Percentiles rank a stretch among this genome's conserved stretches.
phyloP scores from a whole-genome alignment of 495 filamentous ascomycete genomes.

The Penicillium simplicissimum region DNA sequence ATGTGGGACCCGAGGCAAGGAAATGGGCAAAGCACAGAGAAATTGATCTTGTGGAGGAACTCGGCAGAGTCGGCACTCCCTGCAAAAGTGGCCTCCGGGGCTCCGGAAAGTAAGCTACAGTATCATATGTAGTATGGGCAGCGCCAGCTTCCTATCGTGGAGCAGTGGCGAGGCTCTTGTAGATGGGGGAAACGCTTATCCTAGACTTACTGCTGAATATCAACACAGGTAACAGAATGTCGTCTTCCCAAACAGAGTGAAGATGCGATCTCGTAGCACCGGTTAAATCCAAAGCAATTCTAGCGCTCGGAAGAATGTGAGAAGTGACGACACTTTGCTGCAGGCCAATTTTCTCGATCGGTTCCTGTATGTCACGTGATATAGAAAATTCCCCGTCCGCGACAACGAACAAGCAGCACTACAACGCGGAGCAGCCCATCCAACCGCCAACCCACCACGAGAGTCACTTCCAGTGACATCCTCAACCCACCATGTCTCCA shows the following conservation, averaged over 20 bases:
- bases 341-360: not conserved
- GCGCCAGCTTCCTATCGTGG: not conserved
- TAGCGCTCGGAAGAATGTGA: conserved; percentile 1
- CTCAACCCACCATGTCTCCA: conserved; percentile 21
- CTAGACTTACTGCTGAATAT: not conserved
- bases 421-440: not conserved
- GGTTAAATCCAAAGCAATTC: not conserved
- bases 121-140: not conserved
- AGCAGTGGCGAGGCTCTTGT: not conserved
- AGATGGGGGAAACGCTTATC: not conserved
- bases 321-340: not conserved
- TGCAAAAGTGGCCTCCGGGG: not conserved
- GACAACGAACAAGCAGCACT: not conserved
- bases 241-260: too few relatives aligned
- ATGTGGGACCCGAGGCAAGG: conserved; percentile 15
- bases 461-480: not conserved
- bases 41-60: not conserved
- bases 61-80: not conserved
- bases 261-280: not conserved
- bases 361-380: conserved; percentile 4
- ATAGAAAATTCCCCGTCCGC: conserved; percentile 21
- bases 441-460: not conserved
- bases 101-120: not conserved
- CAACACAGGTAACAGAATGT: not conserved
- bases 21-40: not conserved